Conservation (phyloP, 192 early-diverging fungal species). For the Coemansia aciculifera region DNA sequence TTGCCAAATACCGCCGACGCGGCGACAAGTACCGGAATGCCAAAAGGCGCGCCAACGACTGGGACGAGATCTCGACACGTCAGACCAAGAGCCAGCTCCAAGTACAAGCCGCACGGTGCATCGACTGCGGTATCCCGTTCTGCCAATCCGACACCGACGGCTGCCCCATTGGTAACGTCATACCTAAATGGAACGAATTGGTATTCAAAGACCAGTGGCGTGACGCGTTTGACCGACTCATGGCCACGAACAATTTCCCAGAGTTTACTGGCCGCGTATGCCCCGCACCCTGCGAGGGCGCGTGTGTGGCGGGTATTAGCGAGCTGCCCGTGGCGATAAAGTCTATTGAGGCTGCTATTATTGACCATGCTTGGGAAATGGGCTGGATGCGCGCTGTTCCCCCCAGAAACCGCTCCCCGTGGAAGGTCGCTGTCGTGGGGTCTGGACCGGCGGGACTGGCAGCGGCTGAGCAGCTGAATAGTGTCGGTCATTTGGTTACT, state of each 20-base stretch:
- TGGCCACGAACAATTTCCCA: conserved; percentile 99
- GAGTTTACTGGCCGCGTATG: conserved; percentile 99
- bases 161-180: conserved; percentile 98
- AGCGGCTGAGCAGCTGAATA: conserved; percentile 97
- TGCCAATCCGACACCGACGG: conserved; percentile 94
- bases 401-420: conserved; percentile 77
- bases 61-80: conserved; percentile 93
- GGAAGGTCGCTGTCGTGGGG: conserved; percentile 85
- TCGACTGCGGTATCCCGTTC: conserved; percentile 98
- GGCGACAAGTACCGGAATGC: conserved; percentile 87
- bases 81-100: conserved; percentile 78
- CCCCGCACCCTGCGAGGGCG: conserved; percentile 97
- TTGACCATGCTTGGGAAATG: conserved; percentile 94
- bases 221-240: conserved; percentile 87
- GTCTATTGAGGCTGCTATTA: conserved; percentile 96
- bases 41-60: conserved; percentile 79
- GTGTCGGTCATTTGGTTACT: conserved; percentile 90
- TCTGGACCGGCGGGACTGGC: conserved; percentile 95
- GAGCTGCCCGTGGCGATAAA: conserved; percentile 95
- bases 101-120: conserved; percentile 95
- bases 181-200: conserved; percentile 99
- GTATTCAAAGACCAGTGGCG: conserved; percentile 96
- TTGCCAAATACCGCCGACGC: conserved; percentile 91
- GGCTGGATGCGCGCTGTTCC: conserved; percentile 95
- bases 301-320: conserved; percentile 94